Evolutionary conservation across 495 filamentous ascomycete genomes (phyloP).

Genomic region (Talaromyces borbonicus): DNA sequence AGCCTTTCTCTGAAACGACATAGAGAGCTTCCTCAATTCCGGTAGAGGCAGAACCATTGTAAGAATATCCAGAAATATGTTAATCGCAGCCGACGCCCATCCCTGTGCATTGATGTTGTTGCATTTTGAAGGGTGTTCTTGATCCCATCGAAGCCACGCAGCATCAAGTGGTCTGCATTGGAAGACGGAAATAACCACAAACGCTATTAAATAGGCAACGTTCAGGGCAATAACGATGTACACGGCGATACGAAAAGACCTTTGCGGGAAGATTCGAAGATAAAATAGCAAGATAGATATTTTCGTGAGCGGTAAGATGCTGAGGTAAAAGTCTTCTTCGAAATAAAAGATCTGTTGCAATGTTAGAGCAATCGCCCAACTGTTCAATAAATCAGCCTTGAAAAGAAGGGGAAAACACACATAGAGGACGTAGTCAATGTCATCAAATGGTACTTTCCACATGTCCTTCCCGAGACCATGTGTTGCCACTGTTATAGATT

Average conservation of each 20-base stretch:
- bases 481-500: slow-evolving; percentile 20
- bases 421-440: slow-evolving; percentile 31
- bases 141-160: slow-evolving; percentile 34
- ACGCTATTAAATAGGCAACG: slow-evolving; percentile 25
- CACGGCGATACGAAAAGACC: slow-evolving; percentile 17
- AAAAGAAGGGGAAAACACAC: slow-evolving; percentile 10
- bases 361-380: background rate
- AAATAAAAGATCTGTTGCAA: slow-evolving; percentile 19
- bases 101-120: slow-evolving; percentile 34
- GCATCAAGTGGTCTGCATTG: slow-evolving; percentile 31
- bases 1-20: slow-evolving; percentile 21
- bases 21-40: slow-evolving; percentile 22
- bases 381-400: background rate
- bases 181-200: slow-evolving; percentile 31
- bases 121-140: slow-evolving; percentile 24
- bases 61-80: slow-evolving; percentile 36
- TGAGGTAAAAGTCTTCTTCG: slow-evolving; percentile 27
- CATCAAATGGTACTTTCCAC: slow-evolving; percentile 35
- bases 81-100: slow-evolving; percentile 30
- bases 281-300: slow-evolving; percentile 32
- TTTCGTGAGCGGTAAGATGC: slow-evolving; percentile 25
- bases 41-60: slow-evolving; percentile 34
- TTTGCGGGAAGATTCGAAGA: slow-evolving; percentile 32
- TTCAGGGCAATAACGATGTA: slow-evolving; percentile 28
- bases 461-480: slow-evolving; percentile 36